Evolutionary conservation across 208 protist genomes (phyloP).

Genomic region (Trypanosoma platydactyli): DNA sequence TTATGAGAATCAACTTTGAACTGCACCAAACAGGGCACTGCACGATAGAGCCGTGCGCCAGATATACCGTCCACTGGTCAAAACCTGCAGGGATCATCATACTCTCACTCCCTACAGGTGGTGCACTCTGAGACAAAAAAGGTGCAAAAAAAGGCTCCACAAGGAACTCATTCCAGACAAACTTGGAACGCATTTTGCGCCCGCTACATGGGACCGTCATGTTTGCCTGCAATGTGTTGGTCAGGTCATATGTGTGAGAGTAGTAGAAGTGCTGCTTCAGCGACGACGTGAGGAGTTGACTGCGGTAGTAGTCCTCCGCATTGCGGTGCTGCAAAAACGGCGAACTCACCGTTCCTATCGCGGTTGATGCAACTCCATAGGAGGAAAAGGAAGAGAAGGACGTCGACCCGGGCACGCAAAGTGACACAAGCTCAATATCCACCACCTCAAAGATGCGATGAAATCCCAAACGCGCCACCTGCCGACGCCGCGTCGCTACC

Average conservation of each 20-base stretch:
- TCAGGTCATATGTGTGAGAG: conserved; percentile 95
- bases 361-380: not conserved
- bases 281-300: conserved; percentile 67
- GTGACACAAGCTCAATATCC: conserved; percentile 64
- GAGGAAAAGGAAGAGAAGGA: not conserved
- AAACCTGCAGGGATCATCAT: conserved; percentile 1
- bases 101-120: not conserved
- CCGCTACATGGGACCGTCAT: conserved; percentile 46
- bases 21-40: conserved; percentile 33
- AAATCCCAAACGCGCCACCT: conserved; percentile 83
- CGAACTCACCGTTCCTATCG: not conserved
- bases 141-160: conserved; percentile 55
- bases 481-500: conserved; percentile 65
- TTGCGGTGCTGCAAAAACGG: conserved; percentile 17
- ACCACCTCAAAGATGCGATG: conserved; percentile 91
- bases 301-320: conserved; percentile 68
- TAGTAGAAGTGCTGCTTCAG: conserved; percentile 92
- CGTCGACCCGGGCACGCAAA: conserved; percentile 15
- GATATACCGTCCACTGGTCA: conserved; percentile 27
- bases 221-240: conserved; percentile 94
- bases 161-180: conserved; percentile 88
- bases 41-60: conserved; percentile 31
- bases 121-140: not conserved
- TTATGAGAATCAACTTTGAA: conserved; percentile 44
- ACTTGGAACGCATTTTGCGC: conserved; percentile 37